Evolutionary conservation across 352 stramenopile genomes (phyloP), one percentile per base, ranked within the genome.

Genomic region (Phytophthora niederhauseri): DNA sequence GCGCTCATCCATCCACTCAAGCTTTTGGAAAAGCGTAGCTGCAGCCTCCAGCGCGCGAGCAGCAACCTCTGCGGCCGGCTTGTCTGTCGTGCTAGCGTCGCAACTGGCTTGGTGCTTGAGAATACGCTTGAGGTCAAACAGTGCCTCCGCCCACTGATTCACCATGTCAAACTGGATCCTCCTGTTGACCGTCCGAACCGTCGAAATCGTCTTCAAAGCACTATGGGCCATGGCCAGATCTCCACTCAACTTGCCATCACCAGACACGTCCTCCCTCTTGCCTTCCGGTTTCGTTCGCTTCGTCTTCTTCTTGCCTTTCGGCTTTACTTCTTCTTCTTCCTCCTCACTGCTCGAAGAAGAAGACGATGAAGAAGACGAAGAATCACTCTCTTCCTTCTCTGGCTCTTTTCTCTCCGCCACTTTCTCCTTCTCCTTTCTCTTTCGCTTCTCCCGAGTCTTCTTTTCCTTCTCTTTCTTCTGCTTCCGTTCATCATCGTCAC

Each of bases 221-320:
- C 57, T 30, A 20, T 74, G 64, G 2, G 72, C 72, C 2, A 76
- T 20, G 0, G 60, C 11, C 26, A 73, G 22, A 51, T 79, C 61
- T 2, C 34, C 9, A 26, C 26, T 65, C 15, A 45, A 56, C 15
- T 58, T 54, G 6, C 36, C 28, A n/a, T 28, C 38, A 5, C 12
- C 17, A 43, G 43, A 49, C 22, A 4, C 24, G 9, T 54, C 58
- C 17, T 30, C 15, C 20, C 46, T 19, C 7, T 64, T 9, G 2
- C 30, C 43, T 26, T 45, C 11, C 14, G n/a, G 4, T n/a, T 43
- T 67, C 55, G 9, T 7, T 28, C 15, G 19, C 17, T 72, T 66
- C 30, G 64, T 28, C 9, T 45, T 70, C 54, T 73, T 73, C 12
- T 41, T 53, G 48, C 11, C 62, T 53, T 45, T 51, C 19, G 4